Percentiles rank a stretch among this genome's conserved stretches.
Conservation (phyloP, 2,329 filamentous ascomycete species). For the Pseudogymnoascus sp. region DNA sequence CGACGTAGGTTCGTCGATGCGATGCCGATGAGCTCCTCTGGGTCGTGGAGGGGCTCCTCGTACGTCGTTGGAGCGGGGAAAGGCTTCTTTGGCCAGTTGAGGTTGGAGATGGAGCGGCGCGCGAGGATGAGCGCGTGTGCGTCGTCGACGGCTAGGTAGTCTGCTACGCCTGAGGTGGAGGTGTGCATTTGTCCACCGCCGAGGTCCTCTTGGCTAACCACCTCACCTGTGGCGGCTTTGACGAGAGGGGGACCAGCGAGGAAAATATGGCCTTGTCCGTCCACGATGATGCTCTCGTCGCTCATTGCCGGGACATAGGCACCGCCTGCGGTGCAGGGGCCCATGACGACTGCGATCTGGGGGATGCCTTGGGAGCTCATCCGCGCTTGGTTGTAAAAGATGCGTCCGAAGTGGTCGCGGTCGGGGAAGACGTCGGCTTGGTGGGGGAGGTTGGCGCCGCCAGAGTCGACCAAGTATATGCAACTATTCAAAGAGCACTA, state of each 20-base stretch:
- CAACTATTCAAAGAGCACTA: conserved; percentile 42
- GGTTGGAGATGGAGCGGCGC: conserved; percentile 72
- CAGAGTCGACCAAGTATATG: conserved; percentile 93
- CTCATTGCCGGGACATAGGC: conserved; percentile 97
- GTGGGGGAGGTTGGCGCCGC: conserved; percentile 88
- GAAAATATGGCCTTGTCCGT: conserved; percentile 95
- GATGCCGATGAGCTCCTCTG: conserved; percentile 76
- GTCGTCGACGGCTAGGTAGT: conserved; percentile 91
- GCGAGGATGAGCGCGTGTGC: conserved; percentile 84
- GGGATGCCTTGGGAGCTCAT: conserved; percentile 87
- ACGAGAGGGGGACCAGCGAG: conserved; percentile 89
- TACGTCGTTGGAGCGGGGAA: conserved; percentile 39
- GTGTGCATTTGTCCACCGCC: conserved; percentile 86
- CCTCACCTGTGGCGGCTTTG: conserved; percentile 90
- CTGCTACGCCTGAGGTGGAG: conserved; percentile 84
- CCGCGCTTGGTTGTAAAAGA: conserved; percentile 95
- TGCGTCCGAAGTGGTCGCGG: conserved; percentile 83
- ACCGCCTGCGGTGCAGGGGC: conserved; percentile 88
- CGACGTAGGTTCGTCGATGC: conserved; percentile 83
- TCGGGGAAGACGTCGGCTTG: conserved; percentile 96
- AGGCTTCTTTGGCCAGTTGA: conserved; percentile 67
- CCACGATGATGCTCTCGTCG: conserved; percentile 94
- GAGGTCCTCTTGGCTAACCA: conserved; percentile 81
- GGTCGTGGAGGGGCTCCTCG: conserved; percentile 71
- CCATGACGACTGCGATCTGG: conserved; percentile 94